These are phyloP conservation scores for Setaria viridis DNA, from an alignment of 202 grass and related monocot species.

Conservation along the genomic window DNA sequence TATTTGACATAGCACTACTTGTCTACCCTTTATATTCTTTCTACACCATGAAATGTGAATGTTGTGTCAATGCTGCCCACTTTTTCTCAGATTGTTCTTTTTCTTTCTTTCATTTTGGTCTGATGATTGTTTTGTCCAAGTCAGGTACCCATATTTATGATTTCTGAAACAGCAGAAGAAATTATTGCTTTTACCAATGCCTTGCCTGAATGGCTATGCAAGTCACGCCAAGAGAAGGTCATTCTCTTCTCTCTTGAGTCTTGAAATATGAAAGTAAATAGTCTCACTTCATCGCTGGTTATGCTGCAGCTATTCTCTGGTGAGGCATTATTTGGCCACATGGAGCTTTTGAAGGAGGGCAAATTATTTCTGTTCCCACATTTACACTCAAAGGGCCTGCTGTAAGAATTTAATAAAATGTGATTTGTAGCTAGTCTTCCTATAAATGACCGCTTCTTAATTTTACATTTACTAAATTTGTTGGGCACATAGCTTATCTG, in stretches of 20 bases:
- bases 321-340: conserved; percentile 76
- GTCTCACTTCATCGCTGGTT: conserved; percentile 33
- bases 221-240: conserved; percentile 89
- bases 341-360: conserved; percentile 75
- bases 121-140: conserved; percentile 22
- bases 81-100: neutral
- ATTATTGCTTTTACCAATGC: conserved; percentile 66
- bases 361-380: conserved; percentile 62
- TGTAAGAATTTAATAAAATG: conserved; percentile 64
- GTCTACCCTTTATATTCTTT: neutral
- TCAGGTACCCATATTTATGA: conserved; percentile 84
- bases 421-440: conserved; percentile 8
- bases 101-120: neutral
- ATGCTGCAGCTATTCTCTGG: conserved; percentile 76
- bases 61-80: neutral
- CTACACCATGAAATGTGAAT: conserved; percentile 23
- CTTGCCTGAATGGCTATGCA: conserved; percentile 94
- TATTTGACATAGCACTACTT: neutral
- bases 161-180: conserved; percentile 76
- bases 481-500: neutral
- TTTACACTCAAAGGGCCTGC: conserved; percentile 70
- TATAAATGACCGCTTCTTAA: conserved; percentile 29
- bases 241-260: conserved; percentile 38
- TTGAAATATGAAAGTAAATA: conserved; percentile 24
- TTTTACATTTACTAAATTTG: conserved; percentile 30